Conservation (phyloP, 2,329 filamentous ascomycete genomes). For the Dichotomopilus funicola region DNA sequence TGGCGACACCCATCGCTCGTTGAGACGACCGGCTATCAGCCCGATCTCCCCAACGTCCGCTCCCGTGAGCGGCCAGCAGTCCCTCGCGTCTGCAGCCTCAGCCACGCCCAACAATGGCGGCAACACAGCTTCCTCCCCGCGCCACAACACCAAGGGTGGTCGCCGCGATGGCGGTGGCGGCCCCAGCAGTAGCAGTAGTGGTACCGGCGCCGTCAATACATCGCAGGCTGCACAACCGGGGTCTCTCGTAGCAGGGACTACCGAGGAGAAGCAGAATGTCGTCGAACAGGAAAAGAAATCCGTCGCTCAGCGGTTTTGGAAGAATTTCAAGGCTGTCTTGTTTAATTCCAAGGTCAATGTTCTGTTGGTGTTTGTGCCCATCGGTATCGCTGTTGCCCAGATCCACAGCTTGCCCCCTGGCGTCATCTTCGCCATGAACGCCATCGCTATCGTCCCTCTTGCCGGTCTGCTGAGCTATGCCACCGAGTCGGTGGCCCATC, state of each 20-base stretch:
- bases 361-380: conserved; percentile 69
- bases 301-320: conserved; percentile 33
- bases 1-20: conserved; percentile 39
- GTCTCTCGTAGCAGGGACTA: conserved; percentile 44
- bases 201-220: conserved; percentile 37
- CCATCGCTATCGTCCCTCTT: conserved; percentile 67
- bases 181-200: conserved; percentile 6
- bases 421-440: conserved; percentile 66
- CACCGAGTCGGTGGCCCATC: conserved; percentile 66
- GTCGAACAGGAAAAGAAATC: conserved; percentile 24
- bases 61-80: conserved; percentile 14
- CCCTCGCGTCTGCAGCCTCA: conserved; percentile 20
- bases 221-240: conserved; percentile 48
- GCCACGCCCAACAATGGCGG: conserved; percentile 18
- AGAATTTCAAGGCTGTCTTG: conserved; percentile 54
- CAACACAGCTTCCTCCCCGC: not conserved
- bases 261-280: conserved; percentile 22
- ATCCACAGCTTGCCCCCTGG: conserved; percentile 48
- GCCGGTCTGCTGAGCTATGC: conserved; percentile 66
- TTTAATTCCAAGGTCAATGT: conserved; percentile 73
- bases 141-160: too few species aligned
- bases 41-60: conserved; percentile 32
- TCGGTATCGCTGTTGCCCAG: conserved; percentile 62
- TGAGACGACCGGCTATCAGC: conserved; percentile 36
- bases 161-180: too few species aligned